Conservation (phyloP, 148 eudicot species). For the Dysphania ambrosioides region DNA sequence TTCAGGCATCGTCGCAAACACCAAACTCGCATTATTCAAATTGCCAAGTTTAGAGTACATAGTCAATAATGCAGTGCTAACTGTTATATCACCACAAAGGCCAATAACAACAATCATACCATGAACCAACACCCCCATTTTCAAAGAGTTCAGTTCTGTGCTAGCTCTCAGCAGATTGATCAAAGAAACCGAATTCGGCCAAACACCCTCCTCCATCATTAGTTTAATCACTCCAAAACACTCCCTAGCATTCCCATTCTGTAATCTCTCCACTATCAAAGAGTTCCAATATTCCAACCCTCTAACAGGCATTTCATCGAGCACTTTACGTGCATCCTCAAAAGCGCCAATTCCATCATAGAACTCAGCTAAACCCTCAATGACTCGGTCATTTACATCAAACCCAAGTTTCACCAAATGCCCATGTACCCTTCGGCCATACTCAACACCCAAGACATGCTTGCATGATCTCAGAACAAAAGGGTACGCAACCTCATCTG, state of each 20-base stretch:
- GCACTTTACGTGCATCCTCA: conserved; percentile 19
- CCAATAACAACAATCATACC: conserved; percentile 26
- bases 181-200: conserved; percentile 24
- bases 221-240: conserved; percentile 20
- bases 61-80: conserved; percentile 34
- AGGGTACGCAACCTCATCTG: conserved; percentile 32
- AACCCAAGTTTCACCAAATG: conserved; percentile 33
- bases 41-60: conserved; percentile 33
- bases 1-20: conserved; percentile 30
- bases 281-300: conserved; percentile 24
- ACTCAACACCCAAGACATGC: conserved; percentile 3
- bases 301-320: conserved; percentile 28
- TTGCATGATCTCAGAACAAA: conserved; percentile 30
- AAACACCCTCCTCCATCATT: conserved; percentile 22
- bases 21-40: conserved; percentile 25
- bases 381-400: conserved; percentile 22
- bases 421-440: conserved; percentile 28
- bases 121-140: conserved; percentile 26
- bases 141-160: conserved; percentile 27
- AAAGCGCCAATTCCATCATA: conserved; percentile 11
- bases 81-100: conserved; percentile 25
- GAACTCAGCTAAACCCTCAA: conserved; percentile 26
- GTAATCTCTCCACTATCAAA: conserved; percentile 20
- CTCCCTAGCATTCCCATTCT: conserved; percentile 15
- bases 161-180: conserved; percentile 34